phyloP scores from a whole-genome alignment of 2,329 filamentous ascomycete species.

The Ophiocordyceps sinensis region DNA sequence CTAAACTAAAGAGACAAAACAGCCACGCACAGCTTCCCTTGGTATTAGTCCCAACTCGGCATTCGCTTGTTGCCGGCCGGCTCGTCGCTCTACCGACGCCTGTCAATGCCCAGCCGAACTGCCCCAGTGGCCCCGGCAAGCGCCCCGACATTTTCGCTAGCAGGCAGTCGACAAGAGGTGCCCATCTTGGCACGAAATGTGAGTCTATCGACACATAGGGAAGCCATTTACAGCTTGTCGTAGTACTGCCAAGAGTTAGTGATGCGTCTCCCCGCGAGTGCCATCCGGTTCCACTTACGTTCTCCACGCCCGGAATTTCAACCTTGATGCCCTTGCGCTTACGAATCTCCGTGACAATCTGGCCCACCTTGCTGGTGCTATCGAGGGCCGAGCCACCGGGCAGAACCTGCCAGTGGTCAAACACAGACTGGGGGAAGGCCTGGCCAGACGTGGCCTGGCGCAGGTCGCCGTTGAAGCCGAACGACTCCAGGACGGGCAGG shows the following conservation, averaged over 20 bases:
- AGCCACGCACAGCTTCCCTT: conserved; percentile 21
- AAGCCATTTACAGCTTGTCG: conserved; percentile 80
- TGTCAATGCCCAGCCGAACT: conserved; percentile 2
- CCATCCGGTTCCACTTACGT: conserved; percentile 51
- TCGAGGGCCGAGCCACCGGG: conserved; percentile 90
- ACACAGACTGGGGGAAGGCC: conserved; percentile 97
- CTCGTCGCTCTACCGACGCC: conserved; percentile 14
- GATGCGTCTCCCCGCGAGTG: background rate
- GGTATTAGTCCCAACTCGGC: conserved; percentile 22
- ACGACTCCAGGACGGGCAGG: conserved; percentile 91
- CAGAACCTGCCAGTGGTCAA: conserved; percentile 97
- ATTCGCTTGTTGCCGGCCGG: conserved; percentile 13
- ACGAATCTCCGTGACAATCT: conserved; percentile 76
- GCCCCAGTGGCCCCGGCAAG: conserved; percentile 12
- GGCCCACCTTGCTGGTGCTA: conserved; percentile 63
- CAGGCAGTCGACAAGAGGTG: conserved; percentile 25
- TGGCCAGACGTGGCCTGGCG: conserved; percentile 87
- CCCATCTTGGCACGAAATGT: conserved; percentile 27
- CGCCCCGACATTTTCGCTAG: conserved; percentile 15
- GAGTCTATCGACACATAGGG: conserved; percentile 29
- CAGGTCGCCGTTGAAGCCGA: conserved; percentile 98
- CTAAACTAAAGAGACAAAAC: conserved; percentile 28
- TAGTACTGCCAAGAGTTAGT: conserved; percentile 55
- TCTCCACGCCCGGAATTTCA: conserved; percentile 81
- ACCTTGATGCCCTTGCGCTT: conserved; percentile 99